phyloP scores from a whole-genome alignment of 805 yeast species.

The Nakazawaea populi region DNA sequence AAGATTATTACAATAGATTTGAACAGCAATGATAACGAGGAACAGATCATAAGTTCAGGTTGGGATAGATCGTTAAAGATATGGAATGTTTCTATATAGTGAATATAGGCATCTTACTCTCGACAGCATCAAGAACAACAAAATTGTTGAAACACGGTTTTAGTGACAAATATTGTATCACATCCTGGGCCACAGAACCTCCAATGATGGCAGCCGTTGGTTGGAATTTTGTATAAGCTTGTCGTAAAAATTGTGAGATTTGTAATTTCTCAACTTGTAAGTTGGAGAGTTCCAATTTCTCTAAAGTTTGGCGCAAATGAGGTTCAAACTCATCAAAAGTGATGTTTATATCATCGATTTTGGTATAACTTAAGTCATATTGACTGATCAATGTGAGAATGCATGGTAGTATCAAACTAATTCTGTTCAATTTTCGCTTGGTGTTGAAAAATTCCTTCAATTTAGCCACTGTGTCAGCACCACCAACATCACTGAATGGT shows the following conservation, averaged over 20 bases:
- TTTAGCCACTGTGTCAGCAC: constrained; percentile 30
- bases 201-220: constrained; percentile 88
- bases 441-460: constrained; percentile 18
- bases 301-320: constrained; percentile 23
- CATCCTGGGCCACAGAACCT: constrained; percentile 86
- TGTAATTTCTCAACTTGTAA: constrained; percentile 34
- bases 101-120: constrained; percentile 74
- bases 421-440: constrained; percentile 36
- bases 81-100: constrained; percentile 41
- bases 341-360: constrained; percentile 20
- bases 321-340: constrained; percentile 21
- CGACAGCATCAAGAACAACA: constrained; percentile 66
- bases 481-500: constrained; percentile 29
- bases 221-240: constrained; percentile 59
- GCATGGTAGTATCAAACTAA: constrained; percentile 54
- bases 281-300: constrained; percentile 37
- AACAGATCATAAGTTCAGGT: constrained; percentile 55
- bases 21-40: constrained; percentile 12
- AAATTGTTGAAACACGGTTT: constrained; percentile 78
- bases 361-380: constrained; percentile 16
- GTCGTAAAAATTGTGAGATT: constrained; percentile 35
- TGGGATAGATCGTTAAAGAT: constrained; percentile 81
- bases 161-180: constrained; percentile 67
- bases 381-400: constrained; percentile 53
- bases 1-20: constrained; percentile 68